phyloP scores from a whole-genome alignment of 768 basidiomycete genomes.

The Phylloporus sp. region DNA sequence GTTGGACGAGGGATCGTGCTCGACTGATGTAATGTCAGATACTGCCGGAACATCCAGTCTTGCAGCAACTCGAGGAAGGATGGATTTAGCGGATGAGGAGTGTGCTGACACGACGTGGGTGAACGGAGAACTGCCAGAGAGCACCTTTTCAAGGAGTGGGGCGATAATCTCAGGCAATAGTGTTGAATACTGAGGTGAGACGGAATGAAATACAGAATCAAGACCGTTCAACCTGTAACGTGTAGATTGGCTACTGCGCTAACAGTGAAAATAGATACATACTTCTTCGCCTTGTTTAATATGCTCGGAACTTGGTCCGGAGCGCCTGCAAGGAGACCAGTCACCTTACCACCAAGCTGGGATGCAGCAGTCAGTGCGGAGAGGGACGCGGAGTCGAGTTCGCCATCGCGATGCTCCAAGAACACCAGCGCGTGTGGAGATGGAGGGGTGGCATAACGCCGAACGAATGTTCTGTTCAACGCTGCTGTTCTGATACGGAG shows the following conservation, averaged over 20 bases:
- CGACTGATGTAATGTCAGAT: conserved; percentile 83
- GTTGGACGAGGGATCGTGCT: conserved; percentile 65
- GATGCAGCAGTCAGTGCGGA: conserved; percentile 90
- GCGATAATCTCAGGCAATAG: conserved; percentile 75
- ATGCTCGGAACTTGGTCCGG: conserved; percentile 62
- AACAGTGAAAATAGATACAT: conserved; percentile 19
- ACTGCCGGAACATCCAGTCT: conserved; percentile 85
- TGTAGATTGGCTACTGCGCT: conserved; percentile 2
- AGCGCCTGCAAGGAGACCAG: conserved; percentile 70
- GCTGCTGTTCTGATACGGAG: conserved; percentile 16
- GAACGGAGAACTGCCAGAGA: conserved; percentile 60
- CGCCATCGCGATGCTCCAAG: conserved; percentile 80
- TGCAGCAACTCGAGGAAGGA: conserved; percentile 91
- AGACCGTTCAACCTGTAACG: conserved; percentile 61
- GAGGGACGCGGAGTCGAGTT: conserved; percentile 78
- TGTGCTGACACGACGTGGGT: conserved; percentile 93
- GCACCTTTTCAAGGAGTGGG: conserved; percentile 74
- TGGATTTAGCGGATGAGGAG: conserved; percentile 86
- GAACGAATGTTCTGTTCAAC: conserved; percentile 31
- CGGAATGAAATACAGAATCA: conserved; percentile 62
- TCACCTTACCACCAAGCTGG: conserved; percentile 81
- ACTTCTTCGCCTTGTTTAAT: conserved; percentile 81
- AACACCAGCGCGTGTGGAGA: conserved; percentile 81
- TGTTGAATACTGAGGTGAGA: conserved; percentile 64
- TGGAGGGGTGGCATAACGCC: conserved; percentile 53